Base-by-base conservation (phyloP, 306 rosid genomes). In the Castanea sativa region DNA sequence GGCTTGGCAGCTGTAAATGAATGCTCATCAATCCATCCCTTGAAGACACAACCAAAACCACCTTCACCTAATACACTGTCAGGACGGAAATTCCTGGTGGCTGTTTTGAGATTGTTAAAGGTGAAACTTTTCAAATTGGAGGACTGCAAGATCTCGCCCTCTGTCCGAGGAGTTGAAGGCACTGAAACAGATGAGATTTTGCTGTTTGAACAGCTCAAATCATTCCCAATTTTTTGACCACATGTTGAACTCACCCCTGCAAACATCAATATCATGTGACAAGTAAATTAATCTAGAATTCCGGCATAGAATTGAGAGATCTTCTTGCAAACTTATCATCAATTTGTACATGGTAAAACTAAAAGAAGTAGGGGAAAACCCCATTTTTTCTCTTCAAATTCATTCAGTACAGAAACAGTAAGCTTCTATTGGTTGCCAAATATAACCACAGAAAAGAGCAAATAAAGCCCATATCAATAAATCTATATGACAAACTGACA, bases 21-120 rank as follows among this genome's bases (percentile, higher is more conserved):
- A 45, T 89, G 85, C 85, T 90, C 98, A 86, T 96, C 99, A 5
- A 96, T 76, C 99, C 99, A 96, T 4, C 99, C 99, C 69, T 96
- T 96, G 30, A 91, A 96, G 23, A 96, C 99, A 71, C 84, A 77
- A 51, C 99, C 99, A 76, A 96, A 96, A 13, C 99, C 99, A 0
- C 99, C 99, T 87, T 96, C 99, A 16, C 99, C 99, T 8, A 96
- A 87, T 85, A 96, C 88, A 88, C 99, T 96, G 69, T 96, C 99
- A 0, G 99, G 99, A 38, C 99, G 97, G 73, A 96, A 96, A 88
- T 96, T 96, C 80, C 97, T 85, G 33, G 99, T 96, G 80, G 99
- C 94, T 14, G 83, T 87, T 84, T 75, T 93, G 51, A 96, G 96
- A 78, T 91, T 97, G 84, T 82, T 85, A 18, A 85, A 93, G 76